Conservation (phyloP, 306 rosid genomes). For the Cicer chorassanicum region DNA sequence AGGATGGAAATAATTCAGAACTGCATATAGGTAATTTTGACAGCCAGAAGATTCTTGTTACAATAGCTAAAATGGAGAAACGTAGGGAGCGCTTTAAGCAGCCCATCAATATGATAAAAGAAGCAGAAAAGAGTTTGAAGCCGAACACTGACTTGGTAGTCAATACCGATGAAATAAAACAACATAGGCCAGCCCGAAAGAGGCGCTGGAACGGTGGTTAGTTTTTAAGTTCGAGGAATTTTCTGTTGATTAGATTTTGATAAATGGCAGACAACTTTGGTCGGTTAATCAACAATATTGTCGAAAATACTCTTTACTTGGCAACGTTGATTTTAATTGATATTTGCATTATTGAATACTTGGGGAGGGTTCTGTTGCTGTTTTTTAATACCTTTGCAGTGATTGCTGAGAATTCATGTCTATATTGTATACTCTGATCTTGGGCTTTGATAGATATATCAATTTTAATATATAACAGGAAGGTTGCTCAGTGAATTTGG, state of each 20-base stretch:
- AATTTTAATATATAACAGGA: neutral
- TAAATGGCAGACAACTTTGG: conserved; percentile 19
- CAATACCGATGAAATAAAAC: conserved; percentile 50
- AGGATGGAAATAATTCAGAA: conserved; percentile 35
- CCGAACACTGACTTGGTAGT: conserved; percentile 46
- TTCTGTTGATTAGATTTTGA: conserved; percentile 21
- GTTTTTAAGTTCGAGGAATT: conserved; percentile 13
- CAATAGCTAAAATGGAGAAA: conserved; percentile 79
- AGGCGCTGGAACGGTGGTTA: conserved; percentile 64
- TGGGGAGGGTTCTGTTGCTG: neutral
- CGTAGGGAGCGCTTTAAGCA: conserved; percentile 82
- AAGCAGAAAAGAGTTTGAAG: conserved; percentile 52
- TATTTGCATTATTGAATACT: conserved; percentile 11
- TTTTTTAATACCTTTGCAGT: neutral
- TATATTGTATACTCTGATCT: neutral
- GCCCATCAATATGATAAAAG: conserved; percentile 55
- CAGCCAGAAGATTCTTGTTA: conserved; percentile 63
- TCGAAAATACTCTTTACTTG: neutral
- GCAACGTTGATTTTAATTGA: conserved; percentile 15
- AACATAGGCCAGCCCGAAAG: conserved; percentile 68
- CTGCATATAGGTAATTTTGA: conserved; percentile 44
- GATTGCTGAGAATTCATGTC: conserved; percentile 13
- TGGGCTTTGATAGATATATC: neutral
- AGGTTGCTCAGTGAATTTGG: conserved; percentile 10
- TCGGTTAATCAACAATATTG: conserved; percentile 2